Percentiles rank a stretch among this genome's conserved stretches.
Evolutionary conservation across 805 yeast species (phyloP).

Genomic region (Wickerhamiella hasegawae): DNA sequence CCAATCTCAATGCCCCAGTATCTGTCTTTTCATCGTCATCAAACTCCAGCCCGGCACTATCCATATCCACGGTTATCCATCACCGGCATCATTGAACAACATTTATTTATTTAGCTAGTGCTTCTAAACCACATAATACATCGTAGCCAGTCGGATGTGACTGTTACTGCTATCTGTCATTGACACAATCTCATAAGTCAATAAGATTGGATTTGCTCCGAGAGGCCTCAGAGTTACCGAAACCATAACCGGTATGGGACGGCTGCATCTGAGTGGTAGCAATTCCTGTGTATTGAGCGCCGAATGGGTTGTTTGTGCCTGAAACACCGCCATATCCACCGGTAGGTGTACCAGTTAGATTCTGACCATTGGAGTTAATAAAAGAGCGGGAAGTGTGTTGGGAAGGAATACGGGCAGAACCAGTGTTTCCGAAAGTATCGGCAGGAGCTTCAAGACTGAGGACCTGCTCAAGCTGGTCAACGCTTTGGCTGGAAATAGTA

Average conservation of each 20-base stretch:
- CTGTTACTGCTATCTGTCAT: too few relatives aligned
- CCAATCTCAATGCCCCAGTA: too few relatives aligned
- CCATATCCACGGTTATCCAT: too few relatives aligned
- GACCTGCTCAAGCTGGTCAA: constrained; percentile 58
- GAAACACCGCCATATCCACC: not conserved
- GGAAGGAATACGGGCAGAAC: constrained; percentile 73
- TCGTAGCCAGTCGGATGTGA: too few relatives aligned
- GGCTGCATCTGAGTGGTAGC: constrained; percentile 55
- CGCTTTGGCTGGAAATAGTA: too few relatives aligned
- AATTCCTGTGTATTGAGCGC: constrained; percentile 52
- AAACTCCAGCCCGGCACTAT: not conserved
- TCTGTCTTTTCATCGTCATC: too few relatives aligned
- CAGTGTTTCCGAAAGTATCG: constrained; percentile 86
- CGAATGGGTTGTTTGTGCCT: constrained; percentile 36
- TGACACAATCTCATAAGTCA: constrained; percentile 12
- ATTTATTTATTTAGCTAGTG: too few relatives aligned
- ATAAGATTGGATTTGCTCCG: constrained; percentile 19
- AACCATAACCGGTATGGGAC: constrained; percentile 85
- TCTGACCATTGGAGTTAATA: constrained; percentile 63
- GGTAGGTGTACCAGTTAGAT: constrained; percentile 4
- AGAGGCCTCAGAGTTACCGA: constrained; percentile 50
- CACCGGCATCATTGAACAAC: too few relatives aligned
- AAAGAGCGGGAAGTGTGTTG: constrained; percentile 78
- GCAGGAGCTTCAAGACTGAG: constrained; percentile 79
- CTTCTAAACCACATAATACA: too few relatives aligned